phyloP scores from a whole-genome alignment of 2,329 filamentous ascomycete species.

The Trichophyton schoenleinii region DNA sequence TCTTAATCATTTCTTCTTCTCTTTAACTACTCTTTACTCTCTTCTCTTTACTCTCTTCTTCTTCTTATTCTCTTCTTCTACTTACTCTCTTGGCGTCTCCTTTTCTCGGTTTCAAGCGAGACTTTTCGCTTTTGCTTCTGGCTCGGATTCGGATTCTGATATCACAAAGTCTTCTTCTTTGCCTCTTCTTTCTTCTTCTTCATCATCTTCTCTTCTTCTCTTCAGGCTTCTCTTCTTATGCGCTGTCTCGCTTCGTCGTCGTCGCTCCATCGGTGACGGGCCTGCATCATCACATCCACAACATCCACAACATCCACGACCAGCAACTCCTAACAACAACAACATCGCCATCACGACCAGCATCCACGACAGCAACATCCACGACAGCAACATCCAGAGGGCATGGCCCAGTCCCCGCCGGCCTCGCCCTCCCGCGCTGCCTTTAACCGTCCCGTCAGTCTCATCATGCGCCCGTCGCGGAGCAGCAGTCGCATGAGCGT shows the following conservation, averaged over 20 bases:
- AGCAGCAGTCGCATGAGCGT: slow-evolving; percentile 80
- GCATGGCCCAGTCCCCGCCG: slow-evolving; percentile 59
- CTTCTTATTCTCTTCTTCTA: not conserved
- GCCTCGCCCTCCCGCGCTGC: slow-evolving; percentile 44
- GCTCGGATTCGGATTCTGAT: not conserved
- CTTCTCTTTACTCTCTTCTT: not conserved
- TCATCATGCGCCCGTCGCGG: slow-evolving; percentile 62
- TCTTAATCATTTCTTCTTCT: not conserved
- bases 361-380: not conserved
- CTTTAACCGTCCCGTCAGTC: slow-evolving; percentile 62
- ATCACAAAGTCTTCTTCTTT: slow-evolving; percentile 8
- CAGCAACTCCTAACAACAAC: not conserved
- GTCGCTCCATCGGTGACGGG: slow-evolving; percentile 1
- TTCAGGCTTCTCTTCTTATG: not conserved
- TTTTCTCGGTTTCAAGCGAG: not conserved
- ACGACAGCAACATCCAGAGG: not conserved
- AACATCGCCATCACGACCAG: slow-evolving; percentile 2
- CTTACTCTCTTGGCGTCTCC: not conserved
- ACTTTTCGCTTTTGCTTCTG: slow-evolving; percentile 1
- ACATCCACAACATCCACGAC: not conserved
- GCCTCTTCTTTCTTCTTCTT: not conserved
- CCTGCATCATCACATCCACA: not conserved
- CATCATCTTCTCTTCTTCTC: not conserved
- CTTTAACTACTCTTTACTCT: not conserved
- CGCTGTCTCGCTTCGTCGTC: slow-evolving; percentile 1